Evolutionary conservation across 176 grass and related monocot genomes (phyloP), one percentile per base, ranked within the genome.

Genomic region (Phragmites australis): DNA sequence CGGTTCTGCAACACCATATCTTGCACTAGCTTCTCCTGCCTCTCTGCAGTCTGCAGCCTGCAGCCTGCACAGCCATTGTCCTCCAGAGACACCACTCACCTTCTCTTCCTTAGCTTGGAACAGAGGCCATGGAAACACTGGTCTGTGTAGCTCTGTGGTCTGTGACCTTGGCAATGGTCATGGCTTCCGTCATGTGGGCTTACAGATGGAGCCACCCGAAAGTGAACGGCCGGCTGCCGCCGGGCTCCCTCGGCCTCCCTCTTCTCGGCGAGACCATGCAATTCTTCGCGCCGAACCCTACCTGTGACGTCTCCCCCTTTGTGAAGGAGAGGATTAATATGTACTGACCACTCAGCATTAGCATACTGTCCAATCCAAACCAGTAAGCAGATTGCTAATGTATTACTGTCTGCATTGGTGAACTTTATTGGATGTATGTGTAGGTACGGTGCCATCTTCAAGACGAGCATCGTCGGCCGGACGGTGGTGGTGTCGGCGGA

Each of bases 211-310:
- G 82, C 70, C 85, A 86, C 72, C 85, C 88, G 72, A 77, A 77
- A 4, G 74, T 68, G 81, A 53, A 23, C 45, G 88, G 88, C 65
- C 74, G 76, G 19, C 85, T 93, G 21, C 91, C 88, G 71, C 91
- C 91, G 51, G 91, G 91, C 0, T 91, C 88, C 78, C 88, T 91
- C 82, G 91, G 91, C 59, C 74, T 91, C 21, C 91, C 91, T 6
- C 66, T 91, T 49, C 43, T 93, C 74, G 91, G 91, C 25, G 91
- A 93, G 63, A 93, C 85, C 26, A 6, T 76, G 46, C 85, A 89
- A 11, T 97, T 97, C 83, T 97, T 97, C 86, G 64, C 79, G 47
- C 83, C 90, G 0, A 89, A 97, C 43, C 9, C 68, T 2, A 87
- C 93, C 8, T 68, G 49, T 8, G 90, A 89, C 41, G 49, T 97